Conservation (phyloP, 2,329 filamentous ascomycete genomes). For the Fusarium sterilihyphosum region DNA sequence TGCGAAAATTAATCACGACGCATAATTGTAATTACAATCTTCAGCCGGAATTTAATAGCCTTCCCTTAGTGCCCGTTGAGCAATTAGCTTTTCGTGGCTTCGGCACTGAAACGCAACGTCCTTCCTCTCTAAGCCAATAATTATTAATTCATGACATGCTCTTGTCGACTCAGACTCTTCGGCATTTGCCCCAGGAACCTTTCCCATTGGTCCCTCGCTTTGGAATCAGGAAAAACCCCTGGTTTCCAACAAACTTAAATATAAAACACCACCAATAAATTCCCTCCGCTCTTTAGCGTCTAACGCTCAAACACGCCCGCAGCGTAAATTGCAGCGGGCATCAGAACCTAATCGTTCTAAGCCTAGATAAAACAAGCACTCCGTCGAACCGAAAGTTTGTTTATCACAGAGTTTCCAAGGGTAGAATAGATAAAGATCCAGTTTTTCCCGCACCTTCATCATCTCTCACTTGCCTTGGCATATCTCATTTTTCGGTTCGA, state of each 20-base stretch:
- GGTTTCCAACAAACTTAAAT: constrained; percentile 7
- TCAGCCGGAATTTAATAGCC: neutral
- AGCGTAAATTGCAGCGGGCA: neutral
- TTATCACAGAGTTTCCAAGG: neutral
- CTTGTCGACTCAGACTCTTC: neutral
- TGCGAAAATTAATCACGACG: neutral
- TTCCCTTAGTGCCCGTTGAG: neutral
- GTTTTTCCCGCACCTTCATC: neutral
- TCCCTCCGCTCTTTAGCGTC: neutral
- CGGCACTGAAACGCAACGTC: neutral
- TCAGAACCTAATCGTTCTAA: neutral
- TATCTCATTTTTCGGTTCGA: no score
- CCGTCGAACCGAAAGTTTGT: neutral
- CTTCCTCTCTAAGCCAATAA: neutral
- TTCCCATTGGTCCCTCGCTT: accelerated
- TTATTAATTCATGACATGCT: neutral
- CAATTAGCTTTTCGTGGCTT: neutral
- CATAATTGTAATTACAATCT: neutral
- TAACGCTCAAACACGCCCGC: constrained; percentile 13
- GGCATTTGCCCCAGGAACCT: neutral
- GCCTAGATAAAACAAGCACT: neutral
- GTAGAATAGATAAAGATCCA: constrained; percentile 3
- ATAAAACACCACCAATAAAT: constrained; percentile 4
- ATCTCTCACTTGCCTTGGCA: neutral
- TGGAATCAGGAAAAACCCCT: neutral